Evolutionary conservation across 2,329 filamentous ascomycete species (phyloP).

Genomic region (Cladosporium halotolerans): DNA sequence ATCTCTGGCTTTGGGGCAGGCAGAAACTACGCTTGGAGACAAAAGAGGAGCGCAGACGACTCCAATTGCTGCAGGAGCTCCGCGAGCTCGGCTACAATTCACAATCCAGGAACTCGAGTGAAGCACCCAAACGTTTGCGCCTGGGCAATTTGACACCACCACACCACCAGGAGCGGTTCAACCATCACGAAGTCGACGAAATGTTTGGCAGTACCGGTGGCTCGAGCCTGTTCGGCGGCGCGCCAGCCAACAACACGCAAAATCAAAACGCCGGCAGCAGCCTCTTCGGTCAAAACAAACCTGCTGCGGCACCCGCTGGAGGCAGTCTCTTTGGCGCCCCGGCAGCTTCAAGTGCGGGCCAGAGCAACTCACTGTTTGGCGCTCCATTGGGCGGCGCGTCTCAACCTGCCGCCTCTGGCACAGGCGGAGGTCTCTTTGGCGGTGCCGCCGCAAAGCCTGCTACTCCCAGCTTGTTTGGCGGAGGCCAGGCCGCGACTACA

Average conservation of each 20-base stretch:
- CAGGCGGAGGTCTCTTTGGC: constrained; percentile 8
- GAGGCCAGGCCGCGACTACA: not conserved
- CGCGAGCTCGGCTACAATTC: not conserved
- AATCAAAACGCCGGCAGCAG: constrained; percentile 8
- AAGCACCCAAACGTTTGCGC: not conserved
- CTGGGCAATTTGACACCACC: not conserved
- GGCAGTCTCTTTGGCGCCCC: constrained; percentile 10
- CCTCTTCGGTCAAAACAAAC: constrained; percentile 1
- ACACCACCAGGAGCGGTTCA: not conserved
- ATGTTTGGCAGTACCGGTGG: not conserved
- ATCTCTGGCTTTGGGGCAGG: not conserved
- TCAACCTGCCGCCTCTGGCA: constrained; percentile 3
- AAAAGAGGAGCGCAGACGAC: not conserved
- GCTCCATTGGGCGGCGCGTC: constrained; percentile 5
- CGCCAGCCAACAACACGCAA: not conserved
- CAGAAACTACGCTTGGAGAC: not conserved
- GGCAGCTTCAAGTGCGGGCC: constrained; percentile 10
- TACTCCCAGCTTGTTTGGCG: constrained; percentile 13
- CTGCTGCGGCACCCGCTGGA: constrained; percentile 8
- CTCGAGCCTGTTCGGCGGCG: constrained; percentile 14
- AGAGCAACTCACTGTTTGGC: constrained; percentile 9
- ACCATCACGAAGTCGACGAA: not conserved
- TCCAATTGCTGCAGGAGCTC: not conserved
- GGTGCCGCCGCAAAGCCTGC: constrained; percentile 9
- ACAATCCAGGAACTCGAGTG: not conserved